These are phyloP conservation scores for Pyrenula massariospora DNA, from an alignment of 495 filamentous ascomycete genomes.

Conservation along the genomic window DNA sequence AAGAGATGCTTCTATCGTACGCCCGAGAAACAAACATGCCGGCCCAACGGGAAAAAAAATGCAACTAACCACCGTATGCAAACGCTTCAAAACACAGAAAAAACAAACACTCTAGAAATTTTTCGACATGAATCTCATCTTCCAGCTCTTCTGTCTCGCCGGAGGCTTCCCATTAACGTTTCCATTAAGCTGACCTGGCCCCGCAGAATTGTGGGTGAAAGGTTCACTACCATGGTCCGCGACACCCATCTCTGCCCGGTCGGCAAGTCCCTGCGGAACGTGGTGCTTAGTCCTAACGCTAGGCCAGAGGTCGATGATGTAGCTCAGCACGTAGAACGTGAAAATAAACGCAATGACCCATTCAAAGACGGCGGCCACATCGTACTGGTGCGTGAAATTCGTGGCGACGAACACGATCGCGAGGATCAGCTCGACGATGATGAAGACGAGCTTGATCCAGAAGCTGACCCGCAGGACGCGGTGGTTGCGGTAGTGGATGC, in stretches of 20 bases:
- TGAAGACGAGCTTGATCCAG: conserved; percentile 69
- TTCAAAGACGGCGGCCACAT: conserved; percentile 52
- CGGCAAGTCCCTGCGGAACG: conserved; percentile 23
- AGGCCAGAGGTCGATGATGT: conserved; percentile 78
- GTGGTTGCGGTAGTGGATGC: conserved; percentile 62
- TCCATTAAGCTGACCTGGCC: neutral
- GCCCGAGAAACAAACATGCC: too few species aligned
- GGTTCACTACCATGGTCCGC: neutral
- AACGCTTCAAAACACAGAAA: too few species aligned
- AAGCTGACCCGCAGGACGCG: conserved; percentile 64
- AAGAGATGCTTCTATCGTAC: too few species aligned
- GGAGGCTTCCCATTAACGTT: neutral
- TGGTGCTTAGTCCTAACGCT: conserved; percentile 53
- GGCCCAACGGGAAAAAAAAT: too few species aligned
- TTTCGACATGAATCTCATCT: neutral
- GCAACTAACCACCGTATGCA: too few species aligned
- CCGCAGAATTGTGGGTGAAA: neutral
- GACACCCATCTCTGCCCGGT: neutral
- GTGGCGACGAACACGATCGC: conserved; percentile 51
- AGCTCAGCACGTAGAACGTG: conserved; percentile 79
- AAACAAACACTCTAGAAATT: neutral
- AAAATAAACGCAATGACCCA: conserved; percentile 88
- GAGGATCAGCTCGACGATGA: conserved; percentile 65
- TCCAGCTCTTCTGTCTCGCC: neutral
- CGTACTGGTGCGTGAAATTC: conserved; percentile 26